Evolutionary conservation across 2,329 filamentous ascomycete species (phyloP).

Genomic region (Beauveria medogensis): DNA sequence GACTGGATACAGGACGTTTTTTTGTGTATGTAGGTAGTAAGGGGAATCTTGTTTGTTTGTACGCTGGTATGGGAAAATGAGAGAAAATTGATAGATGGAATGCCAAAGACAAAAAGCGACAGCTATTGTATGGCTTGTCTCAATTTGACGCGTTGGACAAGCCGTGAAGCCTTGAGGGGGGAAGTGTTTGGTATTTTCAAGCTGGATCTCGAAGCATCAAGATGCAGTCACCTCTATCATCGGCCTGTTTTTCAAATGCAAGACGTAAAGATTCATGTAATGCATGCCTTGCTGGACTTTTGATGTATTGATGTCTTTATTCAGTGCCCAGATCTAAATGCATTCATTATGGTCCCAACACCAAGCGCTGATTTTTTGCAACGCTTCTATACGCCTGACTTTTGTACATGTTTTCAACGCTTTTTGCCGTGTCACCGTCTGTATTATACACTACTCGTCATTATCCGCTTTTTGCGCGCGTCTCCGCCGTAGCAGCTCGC

Average conservation of each 20-base stretch:
- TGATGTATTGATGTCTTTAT: too few species aligned
- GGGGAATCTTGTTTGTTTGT: background rate
- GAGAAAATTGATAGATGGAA: background rate
- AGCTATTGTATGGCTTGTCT: background rate
- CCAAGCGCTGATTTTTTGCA: background rate
- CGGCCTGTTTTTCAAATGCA: too few species aligned
- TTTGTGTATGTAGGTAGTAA: background rate
- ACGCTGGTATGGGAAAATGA: background rate
- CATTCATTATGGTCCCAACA: background rate
- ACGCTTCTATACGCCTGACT: background rate
- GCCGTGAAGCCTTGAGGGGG: background rate
- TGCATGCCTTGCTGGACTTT: too few species aligned
- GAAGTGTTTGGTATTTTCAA: background rate
- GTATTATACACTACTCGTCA: conserved; percentile 17
- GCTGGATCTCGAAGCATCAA: too few species aligned
- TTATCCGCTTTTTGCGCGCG: conserved; percentile 25
- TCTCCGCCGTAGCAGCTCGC: conserved; percentile 50
- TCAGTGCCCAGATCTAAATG: background rate
- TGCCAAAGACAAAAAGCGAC: background rate
- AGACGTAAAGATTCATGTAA: too few species aligned
- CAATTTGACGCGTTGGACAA: background rate
- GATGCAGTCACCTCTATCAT: too few species aligned
- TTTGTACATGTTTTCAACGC: background rate
- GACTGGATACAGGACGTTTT: background rate
- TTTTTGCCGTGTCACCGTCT: background rate